Percentiles rank a stretch among this genome's conserved stretches.
Conservation (phyloP, 129 eudicot genomes). For the Cynara cardunculus region DNA sequence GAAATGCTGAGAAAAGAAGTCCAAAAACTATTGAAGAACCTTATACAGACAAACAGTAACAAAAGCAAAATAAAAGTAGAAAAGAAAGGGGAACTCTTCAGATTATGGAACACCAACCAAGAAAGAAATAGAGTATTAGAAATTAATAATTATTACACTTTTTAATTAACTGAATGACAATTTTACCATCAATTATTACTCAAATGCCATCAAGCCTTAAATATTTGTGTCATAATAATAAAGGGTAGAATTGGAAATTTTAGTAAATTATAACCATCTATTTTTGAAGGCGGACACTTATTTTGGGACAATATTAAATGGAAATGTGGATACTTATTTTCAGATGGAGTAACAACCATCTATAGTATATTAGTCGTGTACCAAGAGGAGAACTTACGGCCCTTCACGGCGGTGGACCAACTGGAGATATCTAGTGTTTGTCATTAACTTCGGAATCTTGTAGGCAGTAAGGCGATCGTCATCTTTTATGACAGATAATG, state of each 20-base stretch:
- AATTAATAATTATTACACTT: neutral
- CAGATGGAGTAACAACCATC: neutral
- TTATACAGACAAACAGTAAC: conserved; percentile 1
- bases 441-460: conserved; percentile 55
- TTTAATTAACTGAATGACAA: neutral
- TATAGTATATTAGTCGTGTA: neutral
- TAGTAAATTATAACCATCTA: neutral
- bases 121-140: neutral
- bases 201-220: neutral
- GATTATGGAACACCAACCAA: conserved; percentile 5
- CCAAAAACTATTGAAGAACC: neutral
- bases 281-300: neutral
- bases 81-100: neutral
- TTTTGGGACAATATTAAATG: neutral
- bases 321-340: too few species aligned
- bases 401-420: conserved; percentile 72
- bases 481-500: conserved; percentile 65
- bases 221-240: neutral
- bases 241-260: neutral
- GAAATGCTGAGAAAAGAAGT: neutral
- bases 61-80: neutral
- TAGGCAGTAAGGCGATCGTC: conserved; percentile 77
- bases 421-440: conserved; percentile 49
- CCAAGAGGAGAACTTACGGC: conserved; percentile 36
- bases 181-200: neutral